phyloP scores from a whole-genome alignment of 176 grass and related monocot species.

The Ananas comosus region DNA sequence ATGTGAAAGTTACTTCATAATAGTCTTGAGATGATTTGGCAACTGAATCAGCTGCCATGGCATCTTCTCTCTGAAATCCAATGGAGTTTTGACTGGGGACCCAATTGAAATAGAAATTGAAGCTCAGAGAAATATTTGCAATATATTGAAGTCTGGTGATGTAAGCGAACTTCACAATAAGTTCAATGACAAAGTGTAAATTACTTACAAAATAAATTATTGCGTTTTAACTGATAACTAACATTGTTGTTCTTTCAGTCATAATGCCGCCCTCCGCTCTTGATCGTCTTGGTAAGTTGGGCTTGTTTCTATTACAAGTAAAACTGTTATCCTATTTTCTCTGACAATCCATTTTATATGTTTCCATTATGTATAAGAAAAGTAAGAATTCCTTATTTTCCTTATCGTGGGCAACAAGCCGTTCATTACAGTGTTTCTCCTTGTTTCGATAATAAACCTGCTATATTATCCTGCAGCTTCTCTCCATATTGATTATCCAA shows the following conservation, averaged over 20 bases:
- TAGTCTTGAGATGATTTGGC: too few species aligned
- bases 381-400: background rate
- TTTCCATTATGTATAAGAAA: background rate
- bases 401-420: background rate
- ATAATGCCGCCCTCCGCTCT: conserved; percentile 98
- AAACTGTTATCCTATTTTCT: background rate
- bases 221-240: background rate
- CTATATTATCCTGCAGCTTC: conserved; percentile 49
- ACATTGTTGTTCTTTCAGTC: conserved; percentile 42
- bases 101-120: too few species aligned
- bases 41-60: too few species aligned
- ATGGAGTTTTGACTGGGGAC: too few species aligned
- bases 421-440: background rate
- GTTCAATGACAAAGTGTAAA: too few species aligned
- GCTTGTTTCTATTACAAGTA: conserved; percentile 6
- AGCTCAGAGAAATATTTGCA: too few species aligned
- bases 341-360: conserved; percentile 14
- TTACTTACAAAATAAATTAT: background rate
- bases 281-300: conserved; percentile 82
- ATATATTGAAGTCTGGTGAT: too few species aligned
- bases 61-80: too few species aligned
- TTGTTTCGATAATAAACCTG: conserved; percentile 11
- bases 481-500: conserved; percentile 95
- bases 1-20: too few species aligned
- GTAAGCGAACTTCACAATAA: too few species aligned